Base-by-base conservation (phyloP, 2,329 filamentous ascomycete species). In the Scedosporium boydii region DNA sequence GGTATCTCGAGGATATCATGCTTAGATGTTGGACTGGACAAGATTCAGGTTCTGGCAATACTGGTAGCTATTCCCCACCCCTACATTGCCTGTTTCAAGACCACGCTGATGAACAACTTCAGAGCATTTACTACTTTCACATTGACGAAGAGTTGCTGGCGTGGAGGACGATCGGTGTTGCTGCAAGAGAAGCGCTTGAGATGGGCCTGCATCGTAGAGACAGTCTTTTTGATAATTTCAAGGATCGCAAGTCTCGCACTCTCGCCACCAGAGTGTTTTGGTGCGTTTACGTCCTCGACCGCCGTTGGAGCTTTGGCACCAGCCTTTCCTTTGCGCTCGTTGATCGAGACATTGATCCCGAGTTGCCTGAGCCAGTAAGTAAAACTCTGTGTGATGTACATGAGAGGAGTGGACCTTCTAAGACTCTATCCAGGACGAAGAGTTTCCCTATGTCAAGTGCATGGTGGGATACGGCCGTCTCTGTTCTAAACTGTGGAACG, bases 281-380 rank as follows among this genome's bases (percentile, higher is more conserved):
- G 34, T 38, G 34, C 34, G 77, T 81, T 18, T 82, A 82, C 61
- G 76, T 80, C 0, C 73, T 82, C 0, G 80, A 82, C 59, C 76
- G 79, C 0, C 76, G 80, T 23, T 82, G 78, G 77, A 80, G 78
- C 9, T 80, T 82, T 41, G 79, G 79, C 1, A 81, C 78, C 0
- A 78, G 79, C 12, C 66, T 82, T 21, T 78, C 79, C 0, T 82
- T 81, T 65, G 75, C 76, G 0, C 72, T 82, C 4, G 72, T 78
- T 10, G 79, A 82, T 61, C 73, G 75, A 0, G 80, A 81, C 58
- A 78, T 82, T 63, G 80, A 82, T 59, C 76, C 78, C 0, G 74
- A 76, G 44, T 66, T 82, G 1, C 77, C 78, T 0, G 75, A 80
- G 60, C 77, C 77, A 0, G 78, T 72, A 64, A 64, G 0, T 38